Evolutionary conservation across 2,329 filamentous ascomycete species (phyloP), one percentile per base, ranked within the genome.

Genomic region (Acephala macrosclerotiorum): DNA sequence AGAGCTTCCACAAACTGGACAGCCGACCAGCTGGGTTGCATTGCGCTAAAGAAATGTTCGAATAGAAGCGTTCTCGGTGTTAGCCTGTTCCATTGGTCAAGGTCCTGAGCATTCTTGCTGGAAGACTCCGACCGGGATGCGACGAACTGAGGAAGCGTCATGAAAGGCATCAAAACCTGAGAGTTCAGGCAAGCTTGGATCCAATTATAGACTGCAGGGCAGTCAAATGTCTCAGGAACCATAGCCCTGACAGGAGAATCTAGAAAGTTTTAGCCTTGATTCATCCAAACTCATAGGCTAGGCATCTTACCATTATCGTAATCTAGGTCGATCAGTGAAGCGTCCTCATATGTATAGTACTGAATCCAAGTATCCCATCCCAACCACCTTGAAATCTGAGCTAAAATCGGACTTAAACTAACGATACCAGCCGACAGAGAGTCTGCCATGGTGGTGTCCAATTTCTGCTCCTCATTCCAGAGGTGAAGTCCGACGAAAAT

Each of bases 381-480:
- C 26, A 99, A 82, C 94, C 95, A 98, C 61, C 85, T 82, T 0
- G 91, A 88, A 64, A 99, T 83, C 75, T 97, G 95, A 55, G 90
- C 89, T 51, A 98, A 80, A 1, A 97, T 78, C 18, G 91, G 89
- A n/a, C 88, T 87, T 25, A 98, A 79, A 49, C 84, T 82, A 16
- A 82, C 79, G 25, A 79, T 72, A 49, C 83, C 79, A 22, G 77
- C 77, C 57, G 75, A 78, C 12, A 82, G 78, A n/a, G 79, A 76
- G 68, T 85, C 82, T n/a, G 80, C 79, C 53, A 82, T 81, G 62
- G 82, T 79, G 3, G 89, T 85, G 67, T 92, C 88, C 1, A 99
- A 85, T 75, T 97, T 98, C 68, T 91, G 85, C 76, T 99, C 96
- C 77, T 99, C 95, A 0, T 91, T 85, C n/a, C 97, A 81, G 2